Evolutionary conservation across 192 early-diverging fungal species (phyloP).

Genomic region (Coemansia sp.): DNA sequence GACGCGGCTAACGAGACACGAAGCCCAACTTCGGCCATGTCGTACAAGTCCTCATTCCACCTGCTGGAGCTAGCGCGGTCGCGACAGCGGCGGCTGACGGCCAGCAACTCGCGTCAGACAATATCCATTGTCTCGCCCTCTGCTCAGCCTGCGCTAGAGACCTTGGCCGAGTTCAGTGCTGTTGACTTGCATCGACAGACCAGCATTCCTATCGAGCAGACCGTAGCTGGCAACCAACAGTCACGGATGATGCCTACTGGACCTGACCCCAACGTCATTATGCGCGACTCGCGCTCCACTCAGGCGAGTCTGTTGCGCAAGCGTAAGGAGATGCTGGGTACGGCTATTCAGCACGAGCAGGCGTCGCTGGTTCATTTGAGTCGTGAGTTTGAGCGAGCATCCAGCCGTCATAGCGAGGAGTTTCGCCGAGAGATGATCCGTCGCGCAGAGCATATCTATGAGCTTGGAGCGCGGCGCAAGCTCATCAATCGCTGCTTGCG

Average conservation of each 20-base stretch:
- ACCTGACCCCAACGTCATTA: conserved; percentile 55
- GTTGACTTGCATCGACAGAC: conserved; percentile 43
- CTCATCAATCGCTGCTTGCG: conserved; percentile 57
- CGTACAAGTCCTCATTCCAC: conserved; percentile 57
- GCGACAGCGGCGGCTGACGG: conserved; percentile 47
- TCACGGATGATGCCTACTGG: conserved; percentile 48
- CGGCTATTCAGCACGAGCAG: conserved; percentile 50
- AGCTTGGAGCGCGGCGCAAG: conserved; percentile 56
- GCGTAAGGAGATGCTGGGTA: conserved; percentile 54
- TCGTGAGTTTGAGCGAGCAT: conserved; percentile 49
- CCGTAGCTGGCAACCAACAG: conserved; percentile 28
- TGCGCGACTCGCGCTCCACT: conserved; percentile 57
- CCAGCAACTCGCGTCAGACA: conserved; percentile 45
- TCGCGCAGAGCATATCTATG: conserved; percentile 55
- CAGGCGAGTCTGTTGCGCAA: conserved; percentile 52
- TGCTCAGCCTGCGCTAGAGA: conserved; percentile 10
- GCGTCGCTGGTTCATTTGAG: conserved; percentile 41
- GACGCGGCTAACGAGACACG: conserved; percentile 18
- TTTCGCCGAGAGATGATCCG: conserved; percentile 47
- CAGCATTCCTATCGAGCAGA: conserved; percentile 35
- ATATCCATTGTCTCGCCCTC: conserved; percentile 7
- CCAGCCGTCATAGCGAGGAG: conserved; percentile 35
- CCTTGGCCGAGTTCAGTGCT: neutral
- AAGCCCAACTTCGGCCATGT: conserved; percentile 40
- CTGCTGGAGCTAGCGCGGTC: conserved; percentile 48